Evolutionary conservation across 1,284 basidiomycete species (phyloP).

Genomic region (Moesziomyces antarcticus): DNA sequence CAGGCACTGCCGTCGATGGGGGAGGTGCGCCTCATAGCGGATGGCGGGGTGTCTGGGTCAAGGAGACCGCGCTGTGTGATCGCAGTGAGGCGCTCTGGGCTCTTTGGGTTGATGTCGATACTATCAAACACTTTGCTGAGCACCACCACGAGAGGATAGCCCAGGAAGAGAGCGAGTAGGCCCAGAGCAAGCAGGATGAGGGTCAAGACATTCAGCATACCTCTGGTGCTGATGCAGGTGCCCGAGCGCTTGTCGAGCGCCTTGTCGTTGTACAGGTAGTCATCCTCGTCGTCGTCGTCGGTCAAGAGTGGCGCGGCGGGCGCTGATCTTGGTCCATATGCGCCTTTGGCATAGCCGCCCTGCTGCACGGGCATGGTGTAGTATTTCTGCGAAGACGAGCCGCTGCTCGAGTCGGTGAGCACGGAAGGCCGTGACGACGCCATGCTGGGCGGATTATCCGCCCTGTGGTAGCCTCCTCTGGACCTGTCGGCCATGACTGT

Average conservation of each 20-base stretch:
- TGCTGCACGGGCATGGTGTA: slow-evolving; percentile 20
- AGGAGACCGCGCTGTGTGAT: slow-evolving; percentile 46
- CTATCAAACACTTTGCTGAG: slow-evolving; percentile 46
- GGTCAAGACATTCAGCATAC: slow-evolving; percentile 59
- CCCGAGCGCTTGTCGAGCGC: slow-evolving; percentile 26
- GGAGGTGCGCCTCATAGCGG: slow-evolving; percentile 27
- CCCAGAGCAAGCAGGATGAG: slow-evolving; percentile 54
- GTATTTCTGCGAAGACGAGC: slow-evolving; percentile 40
- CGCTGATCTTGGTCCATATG: slow-evolving; percentile 6
- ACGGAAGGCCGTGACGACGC: slow-evolving; percentile 29
- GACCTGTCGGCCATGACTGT: slow-evolving; percentile 26
- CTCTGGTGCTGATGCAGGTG: slow-evolving; percentile 44
- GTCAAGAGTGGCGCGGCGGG: slow-evolving; percentile 26
- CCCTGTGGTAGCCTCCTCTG: slow-evolving; percentile 35
- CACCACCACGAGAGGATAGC: slow-evolving; percentile 61
- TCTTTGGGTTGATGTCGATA: slow-evolving; percentile 28
- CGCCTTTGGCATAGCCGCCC: slow-evolving; percentile 4
- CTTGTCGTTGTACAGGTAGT: slow-evolving; percentile 41
- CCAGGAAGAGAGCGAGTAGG: slow-evolving; percentile 61
- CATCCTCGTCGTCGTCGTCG: slow-evolving; percentile 43
- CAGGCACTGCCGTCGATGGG: slow-evolving; percentile 38
- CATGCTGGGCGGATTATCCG: slow-evolving; percentile 38
- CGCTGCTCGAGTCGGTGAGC: slow-evolving; percentile 33
- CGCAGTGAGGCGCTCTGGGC: slow-evolving; percentile 24
- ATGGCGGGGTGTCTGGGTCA: slow-evolving; percentile 55